Base-by-base conservation (phyloP, 2,329 filamentous ascomycete genomes). In the Monilinia fructigena region DNA sequence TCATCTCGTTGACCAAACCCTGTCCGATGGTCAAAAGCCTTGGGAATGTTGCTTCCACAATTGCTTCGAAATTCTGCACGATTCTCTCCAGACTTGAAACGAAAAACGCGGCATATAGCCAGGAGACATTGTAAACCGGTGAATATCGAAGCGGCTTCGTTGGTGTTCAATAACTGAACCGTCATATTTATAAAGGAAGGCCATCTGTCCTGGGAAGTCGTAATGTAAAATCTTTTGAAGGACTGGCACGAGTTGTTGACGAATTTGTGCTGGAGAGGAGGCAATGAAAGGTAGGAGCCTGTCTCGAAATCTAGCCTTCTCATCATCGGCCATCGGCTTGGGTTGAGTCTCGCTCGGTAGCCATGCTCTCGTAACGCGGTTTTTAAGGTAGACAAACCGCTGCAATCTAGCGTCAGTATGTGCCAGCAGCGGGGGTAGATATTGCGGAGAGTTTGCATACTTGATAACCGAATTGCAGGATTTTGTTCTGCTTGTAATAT, bases 311-410 rank as follows among this genome's bases (percentile, higher is more conserved):
- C 90, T 86, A 66, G 86, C 83, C 81, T 97, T 97, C 79, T 97
- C 95, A 68, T 91, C 88, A 76, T 98, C 94, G 73, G 90, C 85
- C 79, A 97, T 95, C 73, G 89, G 82, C 73, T 86, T 87, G 75
- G 86, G 85, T 62, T 73, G 69, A 70, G 88, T 85, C 71, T 96
- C 91, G 75, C 85, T 83, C 70, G 86, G 87, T 66, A 89, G 85
- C 95, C 95, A 99, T 74, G 92, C 93, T 77, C 93, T 90, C 78
- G 91, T 94, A 78, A 98, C 90, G 77, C 93, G 90, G 81, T 99
- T 98, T 82, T 99, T 99, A 78, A 98, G 87, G 81, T 98, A 99
- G 74, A 99, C 92, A 76, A 76, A 94, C 93, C 76, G 93, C 94
- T 97, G 79, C 69, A 72, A 63, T 68, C 60, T 68, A 68, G 72